Percentiles rank a stretch among this genome's conserved stretches.
Evolutionary conservation across 2,329 filamentous ascomycete species (phyloP).

Genomic region (Fusarium haematococcum): DNA sequence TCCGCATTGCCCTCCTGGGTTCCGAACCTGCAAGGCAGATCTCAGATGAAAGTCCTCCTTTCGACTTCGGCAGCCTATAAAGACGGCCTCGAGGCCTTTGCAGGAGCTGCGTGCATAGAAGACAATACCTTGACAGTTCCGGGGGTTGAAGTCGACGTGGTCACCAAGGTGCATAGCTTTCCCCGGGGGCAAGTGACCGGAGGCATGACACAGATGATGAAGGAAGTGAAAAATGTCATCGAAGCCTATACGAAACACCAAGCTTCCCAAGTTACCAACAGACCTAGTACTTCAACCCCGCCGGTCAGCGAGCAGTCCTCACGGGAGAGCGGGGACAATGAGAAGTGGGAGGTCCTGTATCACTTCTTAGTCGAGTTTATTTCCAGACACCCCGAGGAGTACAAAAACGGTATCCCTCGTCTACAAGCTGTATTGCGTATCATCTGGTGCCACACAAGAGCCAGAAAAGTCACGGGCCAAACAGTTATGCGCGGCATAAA

Average conservation of each 20-base stretch:
- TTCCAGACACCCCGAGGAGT: background rate
- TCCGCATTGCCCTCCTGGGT: background rate
- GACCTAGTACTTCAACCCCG: background rate
- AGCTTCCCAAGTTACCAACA: background rate
- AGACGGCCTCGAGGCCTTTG: background rate
- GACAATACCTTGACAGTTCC: background rate
- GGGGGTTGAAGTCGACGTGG: background rate
- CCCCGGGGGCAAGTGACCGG: background rate
- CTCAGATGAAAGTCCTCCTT: background rate
- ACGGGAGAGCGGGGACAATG: background rate
- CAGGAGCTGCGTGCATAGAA: background rate
- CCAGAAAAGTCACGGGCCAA: background rate
- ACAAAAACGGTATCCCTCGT: background rate
- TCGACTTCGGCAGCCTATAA: background rate
- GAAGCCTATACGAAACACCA: background rate
- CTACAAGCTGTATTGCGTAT: background rate
- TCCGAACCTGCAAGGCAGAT: background rate
- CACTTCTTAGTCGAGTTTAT: background rate
- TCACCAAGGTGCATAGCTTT: background rate
- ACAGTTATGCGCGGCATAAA: constrained; percentile 1
- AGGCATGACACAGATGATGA: background rate
- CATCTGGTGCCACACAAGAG: background rate
- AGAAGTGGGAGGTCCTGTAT: background rate
- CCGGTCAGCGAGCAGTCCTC: background rate
- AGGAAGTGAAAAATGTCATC: background rate